Percentiles rank a stretch among this genome's conserved stretches.
Evolutionary conservation across 257 asterid genomes (phyloP).

Genomic region (Nemophila menziesii): DNA sequence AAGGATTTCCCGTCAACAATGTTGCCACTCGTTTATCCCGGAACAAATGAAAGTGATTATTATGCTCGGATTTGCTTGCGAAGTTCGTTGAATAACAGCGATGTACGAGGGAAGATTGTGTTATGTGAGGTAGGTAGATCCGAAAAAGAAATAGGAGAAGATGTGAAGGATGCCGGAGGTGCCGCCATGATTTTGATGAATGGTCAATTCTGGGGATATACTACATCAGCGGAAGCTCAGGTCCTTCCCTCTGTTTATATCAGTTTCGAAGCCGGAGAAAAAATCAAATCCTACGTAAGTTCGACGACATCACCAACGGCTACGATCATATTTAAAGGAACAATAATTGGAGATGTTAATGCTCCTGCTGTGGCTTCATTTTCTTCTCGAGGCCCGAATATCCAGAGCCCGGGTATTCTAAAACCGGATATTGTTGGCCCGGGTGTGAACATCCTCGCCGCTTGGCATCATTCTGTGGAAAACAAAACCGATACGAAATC

Average conservation of each 20-base stretch:
- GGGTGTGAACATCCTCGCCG: conserved; percentile 40
- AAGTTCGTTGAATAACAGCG: conserved; percentile 6
- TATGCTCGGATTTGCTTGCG: conserved; percentile 11
- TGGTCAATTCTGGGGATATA: not conserved
- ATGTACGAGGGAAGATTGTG: conserved; percentile 33
- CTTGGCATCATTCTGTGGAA: conserved; percentile 31
- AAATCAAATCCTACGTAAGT: conserved; percentile 16
- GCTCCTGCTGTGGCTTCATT: conserved; percentile 34
- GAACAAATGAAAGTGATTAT: conserved; percentile 8
- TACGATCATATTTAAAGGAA: conserved; percentile 27
- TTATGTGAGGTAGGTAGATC: conserved; percentile 15
- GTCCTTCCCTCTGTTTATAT: conserved; percentile 23
- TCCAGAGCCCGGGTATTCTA: conserved; percentile 27
- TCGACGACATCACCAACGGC: conserved; percentile 18
- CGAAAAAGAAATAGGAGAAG: conserved; percentile 14
- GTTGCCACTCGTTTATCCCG: conserved; percentile 23
- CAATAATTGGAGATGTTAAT: conserved; percentile 23
- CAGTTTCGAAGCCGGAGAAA: conserved; percentile 7
- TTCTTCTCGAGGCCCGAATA: conserved; percentile 42
- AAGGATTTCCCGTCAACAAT: conserved; percentile 4
- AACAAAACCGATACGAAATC: conserved; percentile 22
- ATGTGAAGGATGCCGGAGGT: conserved; percentile 30
- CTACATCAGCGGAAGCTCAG: conserved; percentile 14
- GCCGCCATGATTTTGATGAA: conserved; percentile 35
- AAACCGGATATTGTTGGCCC: conserved; percentile 64